Conservation (phyloP, 139 green algal genomes). For the Closterium sp. region DNA sequence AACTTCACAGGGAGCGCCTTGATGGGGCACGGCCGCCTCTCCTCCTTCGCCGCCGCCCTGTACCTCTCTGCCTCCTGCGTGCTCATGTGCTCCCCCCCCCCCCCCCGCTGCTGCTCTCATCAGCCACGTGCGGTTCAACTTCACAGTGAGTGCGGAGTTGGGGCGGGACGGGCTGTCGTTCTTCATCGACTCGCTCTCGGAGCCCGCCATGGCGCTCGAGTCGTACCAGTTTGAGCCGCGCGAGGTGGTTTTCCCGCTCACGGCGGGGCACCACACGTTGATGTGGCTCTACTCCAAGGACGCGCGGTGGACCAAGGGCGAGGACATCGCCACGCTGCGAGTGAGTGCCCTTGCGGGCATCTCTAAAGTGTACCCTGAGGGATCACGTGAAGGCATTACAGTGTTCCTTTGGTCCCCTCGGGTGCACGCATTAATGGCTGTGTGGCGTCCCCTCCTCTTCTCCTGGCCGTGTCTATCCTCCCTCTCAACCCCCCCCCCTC, state of each 20-base stretch:
- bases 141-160: constrained; percentile 23
- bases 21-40: not conserved
- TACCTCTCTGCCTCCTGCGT: too few species aligned
- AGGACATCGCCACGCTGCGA: constrained; percentile 4
- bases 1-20: not conserved
- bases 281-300: constrained; percentile 30
- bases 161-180: constrained; percentile 8
- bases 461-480: not conserved
- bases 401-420: too few species aligned
- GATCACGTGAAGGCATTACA: too few species aligned
- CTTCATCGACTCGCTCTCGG: not conserved
- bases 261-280: constrained; percentile 17
- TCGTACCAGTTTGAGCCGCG: constrained; percentile 13
- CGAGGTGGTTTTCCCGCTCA: not conserved
- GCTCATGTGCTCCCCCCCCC: not conserved
- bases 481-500: too few species aligned
- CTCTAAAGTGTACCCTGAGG: not conserved
- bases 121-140: constrained; percentile 21
- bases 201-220: constrained; percentile 2
- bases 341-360: constrained; percentile 7
- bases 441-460: too few species aligned
- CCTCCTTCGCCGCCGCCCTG: too few species aligned
- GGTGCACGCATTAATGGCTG: too few species aligned
- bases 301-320: constrained; percentile 1
- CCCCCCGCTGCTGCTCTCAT: not conserved